These are phyloP conservation scores for Musa beccarii DNA, from an alignment of 176 grass and related monocot species.

Conservation along the genomic window DNA sequence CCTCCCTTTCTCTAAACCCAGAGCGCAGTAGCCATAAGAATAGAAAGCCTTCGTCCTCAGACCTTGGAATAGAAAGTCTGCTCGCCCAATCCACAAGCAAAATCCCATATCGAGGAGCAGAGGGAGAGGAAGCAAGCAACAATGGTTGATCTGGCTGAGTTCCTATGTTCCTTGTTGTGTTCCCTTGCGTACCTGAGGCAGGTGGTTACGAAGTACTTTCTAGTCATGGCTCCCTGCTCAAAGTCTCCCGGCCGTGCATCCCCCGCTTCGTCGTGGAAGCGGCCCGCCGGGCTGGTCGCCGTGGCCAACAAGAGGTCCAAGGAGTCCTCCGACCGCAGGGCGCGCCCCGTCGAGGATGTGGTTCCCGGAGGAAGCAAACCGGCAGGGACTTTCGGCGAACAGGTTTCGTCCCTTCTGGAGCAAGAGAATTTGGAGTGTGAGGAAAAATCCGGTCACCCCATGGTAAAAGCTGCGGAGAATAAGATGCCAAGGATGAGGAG, in stretches of 20 bases:
- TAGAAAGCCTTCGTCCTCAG: not conserved
- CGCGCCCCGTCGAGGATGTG: not conserved
- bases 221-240: not conserved
- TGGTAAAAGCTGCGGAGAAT: not conserved
- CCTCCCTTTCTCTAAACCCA: not conserved
- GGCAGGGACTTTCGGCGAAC: not conserved
- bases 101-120: not conserved
- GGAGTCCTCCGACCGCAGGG: not conserved
- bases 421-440: not conserved
- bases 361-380: not conserved
- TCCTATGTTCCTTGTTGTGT: not conserved
- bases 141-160: not conserved
- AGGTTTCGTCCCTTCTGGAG: not conserved
- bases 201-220: not conserved
- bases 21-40: not conserved
- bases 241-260: not conserved
- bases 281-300: not conserved
- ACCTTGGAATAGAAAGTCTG: too few relatives aligned
- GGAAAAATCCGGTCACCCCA: not conserved
- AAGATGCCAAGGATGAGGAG: conserved; percentile 8
- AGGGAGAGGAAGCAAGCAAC: not conserved
- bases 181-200: not conserved
- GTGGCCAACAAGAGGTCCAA: not conserved
- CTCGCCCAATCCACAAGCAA: not conserved
- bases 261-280: not conserved